Percentiles rank a stretch among this genome's conserved stretches.
Conservation (phyloP, 2,329 filamentous ascomycete species). For the Botrytis squamosa region DNA sequence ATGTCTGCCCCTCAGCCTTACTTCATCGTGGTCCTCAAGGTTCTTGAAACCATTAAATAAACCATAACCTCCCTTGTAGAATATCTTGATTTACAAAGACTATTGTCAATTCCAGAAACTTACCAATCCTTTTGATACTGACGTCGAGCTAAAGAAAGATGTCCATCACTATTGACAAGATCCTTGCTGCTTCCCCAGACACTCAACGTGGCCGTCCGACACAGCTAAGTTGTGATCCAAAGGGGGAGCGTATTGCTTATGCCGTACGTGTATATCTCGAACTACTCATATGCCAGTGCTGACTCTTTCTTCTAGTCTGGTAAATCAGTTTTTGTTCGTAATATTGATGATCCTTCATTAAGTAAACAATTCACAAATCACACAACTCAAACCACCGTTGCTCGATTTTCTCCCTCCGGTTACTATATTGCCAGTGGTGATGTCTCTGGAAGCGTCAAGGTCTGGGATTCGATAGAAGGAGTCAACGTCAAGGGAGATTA, state of each 20-base stretch:
- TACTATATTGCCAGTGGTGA: constrained; percentile 96
- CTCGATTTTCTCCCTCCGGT: constrained; percentile 88
- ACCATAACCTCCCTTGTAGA: neutral
- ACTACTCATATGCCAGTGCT: neutral
- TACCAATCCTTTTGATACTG: neutral
- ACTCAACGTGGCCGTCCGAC: constrained; percentile 86
- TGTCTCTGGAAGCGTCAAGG: constrained; percentile 75
- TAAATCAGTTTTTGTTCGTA: constrained; percentile 94
- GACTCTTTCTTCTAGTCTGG: constrained; percentile 61
- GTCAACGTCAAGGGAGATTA: constrained; percentile 88
- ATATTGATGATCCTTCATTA: constrained; percentile 82
- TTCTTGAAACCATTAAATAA: constrained; percentile 3
- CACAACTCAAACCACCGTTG: constrained; percentile 84
- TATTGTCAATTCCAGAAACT: neutral
- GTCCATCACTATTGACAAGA: constrained; percentile 61
- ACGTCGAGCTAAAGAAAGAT: constrained; percentile 24
- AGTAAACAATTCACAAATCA: constrained; percentile 92
- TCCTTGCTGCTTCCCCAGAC: constrained; percentile 80
- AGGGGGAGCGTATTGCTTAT: constrained; percentile 90
- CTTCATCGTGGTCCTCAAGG: constrained; percentile 4
- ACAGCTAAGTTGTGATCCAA: constrained; percentile 80
- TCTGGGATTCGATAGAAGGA: constrained; percentile 91
- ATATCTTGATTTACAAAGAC: neutral
- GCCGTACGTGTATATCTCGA: constrained; percentile 59
- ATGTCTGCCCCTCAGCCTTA: constrained; percentile 16